Percentiles rank a stretch among this genome's conserved stretches.
phyloP scores from a whole-genome alignment of 495 filamentous ascomycete genomes.

The Penicillium angulare region DNA sequence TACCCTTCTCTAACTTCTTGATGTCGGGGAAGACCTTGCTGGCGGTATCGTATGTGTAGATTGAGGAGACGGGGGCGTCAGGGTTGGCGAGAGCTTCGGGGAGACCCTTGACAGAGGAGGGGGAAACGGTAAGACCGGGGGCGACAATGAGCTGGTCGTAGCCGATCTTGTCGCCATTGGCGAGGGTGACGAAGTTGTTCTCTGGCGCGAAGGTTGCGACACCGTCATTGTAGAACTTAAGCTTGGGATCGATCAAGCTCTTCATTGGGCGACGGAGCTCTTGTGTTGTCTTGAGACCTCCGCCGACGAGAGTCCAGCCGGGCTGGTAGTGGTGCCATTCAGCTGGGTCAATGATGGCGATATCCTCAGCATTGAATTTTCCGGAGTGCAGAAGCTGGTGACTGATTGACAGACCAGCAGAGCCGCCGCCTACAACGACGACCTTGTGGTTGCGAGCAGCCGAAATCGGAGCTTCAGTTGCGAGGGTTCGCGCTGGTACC shows the following conservation, averaged over 20 bases:
- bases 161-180: conserved; percentile 54
- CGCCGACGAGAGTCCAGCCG: conserved; percentile 68
- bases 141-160: conserved; percentile 67
- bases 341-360: conserved; percentile 65
- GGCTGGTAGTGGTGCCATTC: conserved; percentile 69
- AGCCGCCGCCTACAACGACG: conserved; percentile 62
- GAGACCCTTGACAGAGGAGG: conserved; percentile 55
- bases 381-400: conserved; percentile 60
- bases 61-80: conserved; percentile 58
- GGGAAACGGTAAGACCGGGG: conserved; percentile 60
- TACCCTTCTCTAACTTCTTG: conserved; percentile 52
- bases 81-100: conserved; percentile 58
- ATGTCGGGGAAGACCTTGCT: conserved; percentile 59
- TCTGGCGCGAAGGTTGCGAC: conserved; percentile 55
- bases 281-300: conserved; percentile 58
- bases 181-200: conserved; percentile 57
- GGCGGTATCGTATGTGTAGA: conserved; percentile 61
- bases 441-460: conserved; percentile 54
- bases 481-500: conserved; percentile 30
- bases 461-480: conserved; percentile 41
- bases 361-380: conserved; percentile 57
- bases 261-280: conserved; percentile 52
- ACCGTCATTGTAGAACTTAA: conserved; percentile 58
- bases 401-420: conserved; percentile 59
- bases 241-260: conserved; percentile 55